Conservation (phyloP, 306 rosid species). For the Prunus armeniaca region DNA sequence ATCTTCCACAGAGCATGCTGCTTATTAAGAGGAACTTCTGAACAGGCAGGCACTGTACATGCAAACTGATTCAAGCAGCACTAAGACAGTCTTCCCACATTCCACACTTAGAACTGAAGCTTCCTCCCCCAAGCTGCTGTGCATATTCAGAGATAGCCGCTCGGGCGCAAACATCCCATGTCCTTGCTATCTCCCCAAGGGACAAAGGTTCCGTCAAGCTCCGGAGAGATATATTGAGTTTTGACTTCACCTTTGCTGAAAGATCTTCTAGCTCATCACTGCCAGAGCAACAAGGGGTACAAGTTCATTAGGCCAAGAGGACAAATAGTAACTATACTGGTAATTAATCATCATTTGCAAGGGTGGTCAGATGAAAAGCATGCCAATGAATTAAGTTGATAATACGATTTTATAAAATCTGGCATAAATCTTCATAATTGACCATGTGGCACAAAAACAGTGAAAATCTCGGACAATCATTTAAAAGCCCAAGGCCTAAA, state of each 20-base stretch:
- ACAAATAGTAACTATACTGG: not conserved
- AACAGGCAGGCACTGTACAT: not conserved
- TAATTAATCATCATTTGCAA: not conserved
- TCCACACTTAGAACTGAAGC: conserved; percentile 46
- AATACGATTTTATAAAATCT: not conserved
- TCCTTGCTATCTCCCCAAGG: conserved; percentile 32
- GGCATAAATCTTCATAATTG: not conserved
- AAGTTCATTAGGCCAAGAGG: not conserved
- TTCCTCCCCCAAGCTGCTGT: conserved; percentile 45
- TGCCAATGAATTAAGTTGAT: not conserved
- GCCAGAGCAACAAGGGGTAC: conserved; percentile 24
- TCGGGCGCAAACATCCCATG: conserved; percentile 47
- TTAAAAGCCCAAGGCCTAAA: too few species aligned
- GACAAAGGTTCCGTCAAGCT: conserved; percentile 33
- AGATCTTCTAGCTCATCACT: conserved; percentile 76
- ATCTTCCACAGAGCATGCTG: not conserved
- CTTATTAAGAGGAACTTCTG: not conserved
- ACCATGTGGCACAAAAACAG: not conserved
- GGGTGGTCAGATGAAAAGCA: too few species aligned
- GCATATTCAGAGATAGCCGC: conserved; percentile 42
- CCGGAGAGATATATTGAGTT: conserved; percentile 63
- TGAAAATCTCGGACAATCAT: too few species aligned
- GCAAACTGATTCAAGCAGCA: not conserved
- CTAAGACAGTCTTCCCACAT: conserved; percentile 33
- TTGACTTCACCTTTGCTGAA: conserved; percentile 61